Base-by-base conservation (phyloP, 805 yeast species). In the Sugiyamaella valdiviana region DNA sequence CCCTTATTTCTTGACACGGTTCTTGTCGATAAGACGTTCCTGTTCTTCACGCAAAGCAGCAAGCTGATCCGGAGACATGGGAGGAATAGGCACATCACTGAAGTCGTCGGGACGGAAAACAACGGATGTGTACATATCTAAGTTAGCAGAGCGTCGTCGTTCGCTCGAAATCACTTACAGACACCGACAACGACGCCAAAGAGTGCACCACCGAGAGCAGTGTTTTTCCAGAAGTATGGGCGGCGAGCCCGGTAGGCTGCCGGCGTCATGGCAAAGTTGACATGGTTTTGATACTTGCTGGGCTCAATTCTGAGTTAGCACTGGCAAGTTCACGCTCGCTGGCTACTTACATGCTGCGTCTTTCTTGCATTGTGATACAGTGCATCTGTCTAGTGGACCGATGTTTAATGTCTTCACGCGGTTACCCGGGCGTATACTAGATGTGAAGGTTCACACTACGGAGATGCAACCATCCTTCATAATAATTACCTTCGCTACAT, bases 11-110 rank as follows among this genome's bases (percentile, higher is more conserved):
- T 41, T 21, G 36, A 39, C 41, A 10, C 37, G 26, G 45, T 41
- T 40, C 45, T 46, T 46, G 21, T 45, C 23, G 23, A 46, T 46
- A 5, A 46, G 42, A 9, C 50, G 26, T 39, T 58, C 75, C n/a
- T 52, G 52, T 63, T 80, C 95, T 61, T 76, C 73, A 66, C 77
- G 81, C 70, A 90, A 75, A 64, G 78, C 73, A 44, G 76, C 78
- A 61, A 91, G 73, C 63, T 88, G 93, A 46, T 75, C 81, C 52
- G 85, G 93, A 36, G 83, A 76, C 51, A 91, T 75, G 16, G 98
- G 97, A 42, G 99, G 99, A 56, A 91, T 81, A 37, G 97, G 97
- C 57, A 91, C 87, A 63, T 90, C 96, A 41, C 75, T 79, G 64
- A 91, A 88, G 55, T 91, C 60, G 73, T 55, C 77, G 69, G 74